These are phyloP conservation scores for Scheffersomyces stambukii DNA, from an alignment of 1,139 yeast genomes.

Conservation along the genomic window DNA sequence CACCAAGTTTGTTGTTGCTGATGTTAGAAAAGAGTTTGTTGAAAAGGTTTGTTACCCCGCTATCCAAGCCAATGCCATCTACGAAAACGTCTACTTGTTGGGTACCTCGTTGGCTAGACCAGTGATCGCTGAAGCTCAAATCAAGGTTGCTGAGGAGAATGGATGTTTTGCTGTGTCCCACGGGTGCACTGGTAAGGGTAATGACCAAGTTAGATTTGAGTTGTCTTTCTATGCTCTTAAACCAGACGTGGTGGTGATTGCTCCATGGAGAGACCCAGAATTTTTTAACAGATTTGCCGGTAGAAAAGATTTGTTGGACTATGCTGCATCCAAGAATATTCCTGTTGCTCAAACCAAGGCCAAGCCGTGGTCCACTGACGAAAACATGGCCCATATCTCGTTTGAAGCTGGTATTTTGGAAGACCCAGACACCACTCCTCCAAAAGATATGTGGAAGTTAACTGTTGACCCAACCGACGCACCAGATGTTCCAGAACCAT, in stretches of 20 bases:
- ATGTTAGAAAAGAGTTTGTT: constrained; percentile 89
- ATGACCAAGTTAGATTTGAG: constrained; percentile 98
- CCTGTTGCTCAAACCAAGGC: constrained; percentile 97
- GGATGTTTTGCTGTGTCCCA: constrained; percentile 98
- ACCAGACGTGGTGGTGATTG: constrained; percentile 94
- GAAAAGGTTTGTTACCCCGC: constrained; percentile 94
- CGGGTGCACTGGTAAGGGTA: constrained; percentile 99
- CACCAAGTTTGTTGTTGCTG: constrained; percentile 87
- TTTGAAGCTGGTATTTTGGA: constrained; percentile 98
- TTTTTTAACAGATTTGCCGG: constrained; percentile 97
- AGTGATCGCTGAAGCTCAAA: constrained; percentile 97
- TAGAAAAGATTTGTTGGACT: constrained; percentile 90
- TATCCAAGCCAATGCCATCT: constrained; percentile 93
- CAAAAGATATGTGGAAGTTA: constrained; percentile 99
- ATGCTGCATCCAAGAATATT: constrained; percentile 85
- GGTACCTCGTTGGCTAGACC: constrained; percentile 99
- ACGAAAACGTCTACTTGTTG: constrained; percentile 91
- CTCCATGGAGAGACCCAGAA: constrained; percentile 98
- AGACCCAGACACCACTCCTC: constrained; percentile 97
- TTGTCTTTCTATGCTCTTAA: constrained; percentile 93
- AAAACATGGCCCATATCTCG: constrained; percentile 97
- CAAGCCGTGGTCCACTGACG: constrained; percentile 99
- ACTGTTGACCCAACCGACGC: constrained; percentile 95
- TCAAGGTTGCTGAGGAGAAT: constrained; percentile 91
- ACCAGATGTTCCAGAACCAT: constrained; percentile 87